These are phyloP conservation scores for Yarrowia alimentaria DNA, from an alignment of 805 yeast genomes.

Conservation along the genomic window DNA sequence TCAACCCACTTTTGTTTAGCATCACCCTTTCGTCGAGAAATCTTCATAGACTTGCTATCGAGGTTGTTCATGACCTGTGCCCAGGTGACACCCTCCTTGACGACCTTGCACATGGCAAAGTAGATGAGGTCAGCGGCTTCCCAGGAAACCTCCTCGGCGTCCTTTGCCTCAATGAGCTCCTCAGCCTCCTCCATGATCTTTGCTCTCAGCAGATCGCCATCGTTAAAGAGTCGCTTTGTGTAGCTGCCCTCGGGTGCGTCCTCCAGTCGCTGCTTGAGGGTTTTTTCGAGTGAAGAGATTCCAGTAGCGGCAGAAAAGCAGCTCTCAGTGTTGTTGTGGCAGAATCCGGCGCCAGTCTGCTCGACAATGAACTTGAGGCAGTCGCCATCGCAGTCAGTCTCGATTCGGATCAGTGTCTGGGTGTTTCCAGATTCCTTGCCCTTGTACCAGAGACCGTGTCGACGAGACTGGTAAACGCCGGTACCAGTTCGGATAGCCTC, in stretches of 20 bases:
- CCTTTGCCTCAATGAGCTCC: conserved; percentile 82
- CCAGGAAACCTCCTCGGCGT: conserved; percentile 77
- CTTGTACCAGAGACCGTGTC: conserved; percentile 90
- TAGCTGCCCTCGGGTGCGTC: conserved; percentile 92
- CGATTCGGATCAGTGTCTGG: conserved; percentile 66
- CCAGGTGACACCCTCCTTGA: conserved; percentile 73
- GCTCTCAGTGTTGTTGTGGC: conserved; percentile 77
- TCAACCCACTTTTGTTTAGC: conserved; percentile 78
- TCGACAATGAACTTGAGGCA: conserved; percentile 82
- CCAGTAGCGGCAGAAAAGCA: conserved; percentile 80
- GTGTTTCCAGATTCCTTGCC: conserved; percentile 97
- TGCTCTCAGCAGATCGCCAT: conserved; percentile 70
- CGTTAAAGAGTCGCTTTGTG: conserved; percentile 82
- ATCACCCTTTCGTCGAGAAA: conserved; percentile 92
- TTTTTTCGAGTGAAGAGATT: conserved; percentile 61
- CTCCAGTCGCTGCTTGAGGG: conserved; percentile 58
- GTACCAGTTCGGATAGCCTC: conserved; percentile 77
- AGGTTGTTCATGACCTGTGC: conserved; percentile 81
- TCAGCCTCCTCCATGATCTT: conserved; percentile 94
- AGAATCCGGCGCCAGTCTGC: conserved; percentile 86
- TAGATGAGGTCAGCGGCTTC: conserved; percentile 91
- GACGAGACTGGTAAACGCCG: conserved; percentile 92
- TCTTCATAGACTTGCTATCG: conserved; percentile 78
- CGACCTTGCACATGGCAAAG: conserved; percentile 63
- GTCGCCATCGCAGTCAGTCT: conserved; percentile 89